A percentile compares a stretch with the other conserved stretches of the same genome.
Evolutionary conservation across 2,329 filamentous ascomycete genomes (phyloP).

Genomic region (Ambrosiella beaveri): DNA sequence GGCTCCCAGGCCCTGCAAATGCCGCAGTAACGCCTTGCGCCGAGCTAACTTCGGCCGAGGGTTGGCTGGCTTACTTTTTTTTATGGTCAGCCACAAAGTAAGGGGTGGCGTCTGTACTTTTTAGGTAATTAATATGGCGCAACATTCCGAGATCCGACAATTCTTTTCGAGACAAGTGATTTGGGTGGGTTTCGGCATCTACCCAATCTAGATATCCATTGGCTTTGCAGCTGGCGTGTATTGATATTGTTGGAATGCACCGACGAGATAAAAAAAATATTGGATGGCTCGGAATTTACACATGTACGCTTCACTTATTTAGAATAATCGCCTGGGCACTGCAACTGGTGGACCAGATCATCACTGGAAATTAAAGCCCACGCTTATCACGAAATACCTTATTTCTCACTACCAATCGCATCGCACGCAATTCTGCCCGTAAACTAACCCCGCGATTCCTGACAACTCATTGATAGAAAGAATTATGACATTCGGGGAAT

Average conservation of each 20-base stretch:
- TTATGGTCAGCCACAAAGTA: not conserved
- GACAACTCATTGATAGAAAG: not conserved
- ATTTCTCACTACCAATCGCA: not conserved
- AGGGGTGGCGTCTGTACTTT: not conserved
- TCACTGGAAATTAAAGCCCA: not conserved
- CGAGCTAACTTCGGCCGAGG: constrained; percentile 13
- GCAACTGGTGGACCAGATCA: not conserved
- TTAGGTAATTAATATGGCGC: not conserved
- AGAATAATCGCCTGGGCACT: not conserved
- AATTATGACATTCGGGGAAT: not conserved
- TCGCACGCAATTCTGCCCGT: not conserved
- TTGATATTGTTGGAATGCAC: no score
- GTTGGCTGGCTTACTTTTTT: not conserved
- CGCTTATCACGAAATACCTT: not conserved
- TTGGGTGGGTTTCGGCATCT: not conserved
- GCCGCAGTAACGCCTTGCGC: constrained; percentile 12
- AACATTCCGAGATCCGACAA: not conserved
- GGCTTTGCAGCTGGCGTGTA: not conserved
- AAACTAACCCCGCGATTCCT: not conserved
- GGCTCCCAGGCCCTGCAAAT: constrained; percentile 1
- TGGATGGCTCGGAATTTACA: not conserved
- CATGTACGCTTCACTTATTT: not conserved
- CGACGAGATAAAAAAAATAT: no score
- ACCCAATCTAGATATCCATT: not conserved
- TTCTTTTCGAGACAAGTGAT: not conserved